These are phyloP conservation scores for Bombardia bombarda DNA, from an alignment of 495 filamentous ascomycete species.

Conservation along the genomic window DNA sequence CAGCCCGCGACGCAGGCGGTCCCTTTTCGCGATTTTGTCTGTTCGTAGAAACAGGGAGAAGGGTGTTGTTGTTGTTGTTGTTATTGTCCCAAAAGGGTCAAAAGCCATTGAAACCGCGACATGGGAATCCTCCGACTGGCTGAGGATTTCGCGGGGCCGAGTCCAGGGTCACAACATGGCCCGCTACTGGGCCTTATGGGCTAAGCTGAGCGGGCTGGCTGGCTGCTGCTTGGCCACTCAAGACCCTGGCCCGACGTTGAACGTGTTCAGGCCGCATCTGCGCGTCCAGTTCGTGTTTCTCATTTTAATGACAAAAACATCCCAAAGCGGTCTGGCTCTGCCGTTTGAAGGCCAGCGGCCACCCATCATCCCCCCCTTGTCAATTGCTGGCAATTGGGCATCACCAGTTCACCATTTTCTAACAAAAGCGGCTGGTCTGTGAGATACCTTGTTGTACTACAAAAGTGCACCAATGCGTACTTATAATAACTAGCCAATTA, in stretches of 20 bases:
- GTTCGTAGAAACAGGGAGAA: no score
- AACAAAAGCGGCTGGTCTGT: no score
- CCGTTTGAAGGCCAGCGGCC: no score
- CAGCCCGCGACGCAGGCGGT: no score
- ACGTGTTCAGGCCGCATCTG: slow-evolving; percentile 5
- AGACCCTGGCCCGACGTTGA: slow-evolving; percentile 3
- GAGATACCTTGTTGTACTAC: no score
- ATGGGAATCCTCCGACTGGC: slow-evolving; percentile 14
- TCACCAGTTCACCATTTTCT: no score
- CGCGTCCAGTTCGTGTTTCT: slow-evolving; percentile 19
- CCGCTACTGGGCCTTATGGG: background rate
- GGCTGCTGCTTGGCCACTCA: slow-evolving; percentile 3
- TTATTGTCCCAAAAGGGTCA: background rate
- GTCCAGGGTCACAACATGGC: slow-evolving; percentile 1
- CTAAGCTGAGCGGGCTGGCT: background rate
- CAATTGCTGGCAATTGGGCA: no score
- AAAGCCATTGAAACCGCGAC: no score
- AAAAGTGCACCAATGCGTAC: no score
- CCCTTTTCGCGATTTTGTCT: background rate
- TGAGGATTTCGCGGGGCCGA: slow-evolving; percentile 1
- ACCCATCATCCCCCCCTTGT: no score
- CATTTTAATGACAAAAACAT: slow-evolving; percentile 3
- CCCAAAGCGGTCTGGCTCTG: no score
- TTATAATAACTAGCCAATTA: no score
- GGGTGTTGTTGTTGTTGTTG: slow-evolving; percentile 21